Evolutionary conservation across 1,139 yeast genomes (phyloP).

Genomic region (Diutina sp.): DNA sequence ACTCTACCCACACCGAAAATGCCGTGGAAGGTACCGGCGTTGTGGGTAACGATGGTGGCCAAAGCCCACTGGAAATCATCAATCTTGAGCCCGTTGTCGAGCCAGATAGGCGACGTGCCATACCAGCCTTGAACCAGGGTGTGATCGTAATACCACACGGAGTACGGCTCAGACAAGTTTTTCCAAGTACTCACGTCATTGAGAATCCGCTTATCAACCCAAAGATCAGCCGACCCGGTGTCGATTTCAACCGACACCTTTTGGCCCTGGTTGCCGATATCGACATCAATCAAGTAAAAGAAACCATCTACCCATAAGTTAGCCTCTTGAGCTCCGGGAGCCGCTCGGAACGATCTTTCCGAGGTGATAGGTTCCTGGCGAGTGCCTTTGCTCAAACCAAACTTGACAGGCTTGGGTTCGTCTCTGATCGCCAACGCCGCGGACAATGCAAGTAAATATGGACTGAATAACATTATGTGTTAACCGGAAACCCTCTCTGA

Average conservation of each 20-base stretch:
- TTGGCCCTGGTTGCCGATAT: conserved; percentile 4
- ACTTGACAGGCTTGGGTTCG: not conserved
- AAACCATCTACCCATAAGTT: not conserved
- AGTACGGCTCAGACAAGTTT: conserved; percentile 4
- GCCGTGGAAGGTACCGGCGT: conserved; percentile 1
- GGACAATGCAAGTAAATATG: not conserved
- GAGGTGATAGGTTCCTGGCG: not conserved
- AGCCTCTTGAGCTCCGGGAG: not conserved
- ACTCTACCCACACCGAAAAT: conserved; percentile 5
- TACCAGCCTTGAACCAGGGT: conserved; percentile 4
- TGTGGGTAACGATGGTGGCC: not conserved
- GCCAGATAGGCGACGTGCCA: conserved; percentile 4
- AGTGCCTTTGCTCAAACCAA: too few species aligned
- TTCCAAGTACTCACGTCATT: not conserved
- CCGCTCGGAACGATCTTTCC: not conserved
- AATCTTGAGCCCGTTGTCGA: conserved; percentile 1
- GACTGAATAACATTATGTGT: not conserved
- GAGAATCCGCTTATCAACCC: conserved; percentile 3
- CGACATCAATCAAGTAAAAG: not conserved
- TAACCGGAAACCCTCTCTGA: too few species aligned
- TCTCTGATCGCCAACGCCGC: not conserved
- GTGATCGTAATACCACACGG: conserved; percentile 4
- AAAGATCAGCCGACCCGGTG: conserved; percentile 8
- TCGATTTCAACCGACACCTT: conserved; percentile 4
- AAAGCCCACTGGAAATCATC: conserved; percentile 5